Conservation (phyloP, 2,329 filamentous ascomycete species). For the Trichoderma citrinoviride region DNA sequence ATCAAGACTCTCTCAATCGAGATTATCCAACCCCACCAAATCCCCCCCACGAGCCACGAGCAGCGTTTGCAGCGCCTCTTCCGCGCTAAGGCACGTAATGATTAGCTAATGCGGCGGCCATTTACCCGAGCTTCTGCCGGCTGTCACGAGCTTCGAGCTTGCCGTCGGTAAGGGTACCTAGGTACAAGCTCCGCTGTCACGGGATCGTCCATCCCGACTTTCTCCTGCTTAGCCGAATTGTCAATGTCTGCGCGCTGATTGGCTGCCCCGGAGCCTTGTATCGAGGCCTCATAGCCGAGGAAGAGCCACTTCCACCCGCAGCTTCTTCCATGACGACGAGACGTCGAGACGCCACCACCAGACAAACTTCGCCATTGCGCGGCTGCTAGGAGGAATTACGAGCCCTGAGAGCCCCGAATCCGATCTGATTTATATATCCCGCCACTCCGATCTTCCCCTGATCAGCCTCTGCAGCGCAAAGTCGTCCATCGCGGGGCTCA, state of each 20-base stretch:
- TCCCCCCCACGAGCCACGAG: not conserved
- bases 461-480: not conserved
- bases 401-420: not conserved
- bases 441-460: not conserved
- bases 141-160: not conserved
- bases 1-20: not conserved
- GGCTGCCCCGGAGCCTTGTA: slow-evolving; percentile 24
- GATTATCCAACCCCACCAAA: slow-evolving; percentile 14
- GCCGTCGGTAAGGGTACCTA: not conserved
- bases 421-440: not conserved
- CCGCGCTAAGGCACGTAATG: slow-evolving; percentile 13
- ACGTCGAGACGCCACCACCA: slow-evolving; percentile 26
- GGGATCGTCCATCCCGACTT: slow-evolving; percentile 28
- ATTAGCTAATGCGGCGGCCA: not conserved
- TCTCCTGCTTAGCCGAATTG: slow-evolving; percentile 33
- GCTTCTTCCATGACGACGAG: slow-evolving; percentile 24
- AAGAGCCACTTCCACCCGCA: slow-evolving; percentile 31
- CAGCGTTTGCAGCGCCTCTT: not conserved
- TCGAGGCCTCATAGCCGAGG: slow-evolving; percentile 33
- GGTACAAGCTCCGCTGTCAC: not conserved
- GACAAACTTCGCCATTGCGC: slow-evolving; percentile 28
- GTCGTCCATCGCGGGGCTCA: not conserved
- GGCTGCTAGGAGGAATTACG: not conserved
- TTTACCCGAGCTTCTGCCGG: too few relatives aligned
- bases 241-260: slow-evolving; percentile 32